Evolutionary conservation across 2,329 filamentous ascomycete genomes (phyloP).

Genomic region (Albifimbria verrucaria): DNA sequence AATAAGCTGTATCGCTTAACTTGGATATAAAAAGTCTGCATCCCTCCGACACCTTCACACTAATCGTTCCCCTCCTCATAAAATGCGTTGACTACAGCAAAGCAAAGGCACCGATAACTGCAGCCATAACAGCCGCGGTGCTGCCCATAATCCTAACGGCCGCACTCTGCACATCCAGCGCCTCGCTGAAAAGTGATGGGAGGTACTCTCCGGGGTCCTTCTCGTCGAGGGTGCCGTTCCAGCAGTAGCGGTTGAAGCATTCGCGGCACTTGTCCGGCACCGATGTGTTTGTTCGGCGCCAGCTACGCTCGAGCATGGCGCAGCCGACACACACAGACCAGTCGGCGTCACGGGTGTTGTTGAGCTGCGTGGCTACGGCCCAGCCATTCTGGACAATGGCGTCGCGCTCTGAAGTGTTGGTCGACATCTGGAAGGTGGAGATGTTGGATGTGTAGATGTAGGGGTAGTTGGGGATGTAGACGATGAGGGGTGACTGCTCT

Average conservation of each 20-base stretch:
- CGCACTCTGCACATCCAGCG: conserved; percentile 21
- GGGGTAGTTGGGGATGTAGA: conserved; percentile 78
- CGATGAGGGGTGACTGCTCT: conserved; percentile 62
- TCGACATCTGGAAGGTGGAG: conserved; percentile 69
- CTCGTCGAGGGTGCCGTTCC: conserved; percentile 69
- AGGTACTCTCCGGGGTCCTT: conserved; percentile 28
- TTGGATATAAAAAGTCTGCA: no score
- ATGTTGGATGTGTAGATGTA: conserved; percentile 76
- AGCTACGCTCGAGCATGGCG: conserved; percentile 74
- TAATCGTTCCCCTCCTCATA: background rate
- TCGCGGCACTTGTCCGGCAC: conserved; percentile 68
- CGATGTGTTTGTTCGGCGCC: conserved; percentile 64
- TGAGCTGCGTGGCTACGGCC: conserved; percentile 77
- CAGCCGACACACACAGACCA: conserved; percentile 89
- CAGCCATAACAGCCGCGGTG: conserved; percentile 13
- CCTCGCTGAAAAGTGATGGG: conserved; percentile 21
- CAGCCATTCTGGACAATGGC: conserved; percentile 84
- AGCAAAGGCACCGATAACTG: conserved; percentile 15
- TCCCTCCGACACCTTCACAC: no score
- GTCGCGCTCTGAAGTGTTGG: conserved; percentile 66
- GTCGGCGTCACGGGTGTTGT: conserved; percentile 66
- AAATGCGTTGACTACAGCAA: no score
- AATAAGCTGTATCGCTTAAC: no score
- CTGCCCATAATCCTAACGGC: conserved; percentile 13
- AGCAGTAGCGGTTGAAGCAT: conserved; percentile 86